Conservation (phyloP, 129 eudicot species). For the Artemisia annua region DNA sequence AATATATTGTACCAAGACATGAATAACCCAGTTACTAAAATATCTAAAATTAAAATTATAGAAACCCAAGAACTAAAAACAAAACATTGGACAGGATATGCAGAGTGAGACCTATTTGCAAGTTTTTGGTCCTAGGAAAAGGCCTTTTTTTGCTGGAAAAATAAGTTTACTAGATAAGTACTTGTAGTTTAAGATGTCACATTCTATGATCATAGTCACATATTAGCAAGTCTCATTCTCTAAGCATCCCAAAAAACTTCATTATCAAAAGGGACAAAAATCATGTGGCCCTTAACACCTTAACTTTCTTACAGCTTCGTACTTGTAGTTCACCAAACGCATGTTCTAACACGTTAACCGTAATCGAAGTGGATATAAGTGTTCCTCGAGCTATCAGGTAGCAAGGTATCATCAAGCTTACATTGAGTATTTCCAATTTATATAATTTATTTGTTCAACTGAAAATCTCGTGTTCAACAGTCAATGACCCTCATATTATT, state of each 20-base stretch:
- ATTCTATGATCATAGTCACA: neutral
- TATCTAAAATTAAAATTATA: neutral
- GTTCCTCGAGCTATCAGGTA: neutral
- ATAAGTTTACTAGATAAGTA: too few species aligned
- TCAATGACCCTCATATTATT: neutral
- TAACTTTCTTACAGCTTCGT: neutral
- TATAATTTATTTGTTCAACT: neutral
- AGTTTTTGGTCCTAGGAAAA: neutral
- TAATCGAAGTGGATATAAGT: neutral
- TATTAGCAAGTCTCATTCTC: neutral
- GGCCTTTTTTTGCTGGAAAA: too few species aligned
- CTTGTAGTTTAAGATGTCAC: too few species aligned
- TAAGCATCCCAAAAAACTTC: neutral
- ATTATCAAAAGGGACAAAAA: neutral
- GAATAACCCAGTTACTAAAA: neutral
- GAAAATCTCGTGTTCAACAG: neutral
- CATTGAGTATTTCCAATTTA: neutral
- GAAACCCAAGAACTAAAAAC: neutral
- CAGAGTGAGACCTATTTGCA: neutral
- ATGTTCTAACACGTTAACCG: neutral
- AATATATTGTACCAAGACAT: neutral
- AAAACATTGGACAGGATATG: neutral
- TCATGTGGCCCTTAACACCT: neutral
- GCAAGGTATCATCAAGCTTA: neutral
- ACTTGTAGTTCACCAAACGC: neutral